Conservation (phyloP, 805 yeast species). For the Sungouiozyma ichnusensis region DNA sequence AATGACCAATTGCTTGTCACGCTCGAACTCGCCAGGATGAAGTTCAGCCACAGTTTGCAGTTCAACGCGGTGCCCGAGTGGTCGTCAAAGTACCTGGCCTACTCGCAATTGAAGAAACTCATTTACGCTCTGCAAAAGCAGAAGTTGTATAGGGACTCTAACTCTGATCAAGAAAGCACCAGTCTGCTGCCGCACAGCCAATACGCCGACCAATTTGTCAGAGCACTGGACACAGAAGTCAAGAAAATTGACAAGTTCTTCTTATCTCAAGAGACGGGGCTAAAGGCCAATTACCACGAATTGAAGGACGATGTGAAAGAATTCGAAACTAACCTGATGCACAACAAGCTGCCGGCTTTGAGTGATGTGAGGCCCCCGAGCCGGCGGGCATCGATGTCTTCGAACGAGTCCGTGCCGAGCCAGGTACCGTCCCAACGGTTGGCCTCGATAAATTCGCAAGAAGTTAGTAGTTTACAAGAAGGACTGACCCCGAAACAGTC, state of each 20-base stretch:
- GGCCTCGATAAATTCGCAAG: not conserved
- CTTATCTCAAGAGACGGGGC: conserved; percentile 44
- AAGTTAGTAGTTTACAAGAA: not conserved
- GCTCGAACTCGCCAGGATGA: conserved; percentile 52
- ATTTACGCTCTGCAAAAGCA: conserved; percentile 77
- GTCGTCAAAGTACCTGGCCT: conserved; percentile 86
- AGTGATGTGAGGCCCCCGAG: not conserved
- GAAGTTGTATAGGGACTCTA: conserved; percentile 16
- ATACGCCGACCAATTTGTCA: conserved; percentile 48
- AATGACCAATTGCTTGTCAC: too few species aligned
- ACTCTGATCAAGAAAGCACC: conserved; percentile 9
- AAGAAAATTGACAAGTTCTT: conserved; percentile 69
- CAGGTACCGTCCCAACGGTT: not conserved
- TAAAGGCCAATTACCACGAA: conserved; percentile 35
- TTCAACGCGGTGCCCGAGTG: conserved; percentile 98
- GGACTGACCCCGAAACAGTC: not conserved
- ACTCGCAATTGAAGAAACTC: conserved; percentile 75
- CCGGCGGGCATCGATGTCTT: not conserved
- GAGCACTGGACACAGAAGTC: conserved; percentile 71
- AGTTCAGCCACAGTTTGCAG: conserved; percentile 89
- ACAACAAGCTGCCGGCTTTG: conserved; percentile 6
- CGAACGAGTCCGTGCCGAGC: not conserved
- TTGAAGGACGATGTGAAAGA: conserved; percentile 53
- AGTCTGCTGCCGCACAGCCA: conserved; percentile 20
- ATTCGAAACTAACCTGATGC: conserved; percentile 34